These are phyloP conservation scores for Brassica carinata DNA, from an alignment of 345 rosid species.

Conservation along the genomic window DNA sequence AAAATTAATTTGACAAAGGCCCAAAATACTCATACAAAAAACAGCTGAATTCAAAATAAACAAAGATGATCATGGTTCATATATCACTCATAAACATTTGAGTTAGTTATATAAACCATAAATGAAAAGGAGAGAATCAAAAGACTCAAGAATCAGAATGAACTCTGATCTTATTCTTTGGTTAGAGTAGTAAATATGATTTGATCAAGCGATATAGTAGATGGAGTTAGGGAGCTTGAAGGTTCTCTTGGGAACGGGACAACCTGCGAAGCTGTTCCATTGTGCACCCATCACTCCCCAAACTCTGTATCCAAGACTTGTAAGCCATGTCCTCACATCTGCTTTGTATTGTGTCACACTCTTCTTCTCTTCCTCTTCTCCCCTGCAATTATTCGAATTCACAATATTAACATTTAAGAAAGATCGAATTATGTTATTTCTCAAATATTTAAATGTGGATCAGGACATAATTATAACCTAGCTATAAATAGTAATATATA, in stretches of 20 bases:
- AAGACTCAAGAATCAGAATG: constrained; percentile 34
- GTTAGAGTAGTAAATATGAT: constrained; percentile 9
- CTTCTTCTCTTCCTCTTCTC: constrained; percentile 55
- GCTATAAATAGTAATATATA: constrained; percentile 27
- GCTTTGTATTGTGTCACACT: constrained; percentile 66
- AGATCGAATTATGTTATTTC: neutral
- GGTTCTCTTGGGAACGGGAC: constrained; percentile 64
- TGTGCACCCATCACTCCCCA: constrained; percentile 84
- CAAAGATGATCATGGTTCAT: constrained; percentile 29
- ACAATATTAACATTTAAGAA: neutral
- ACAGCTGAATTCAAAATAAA: constrained; percentile 1
- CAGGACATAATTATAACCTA: neutral
- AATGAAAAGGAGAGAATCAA: neutral
- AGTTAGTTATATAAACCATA: constrained; percentile 4
- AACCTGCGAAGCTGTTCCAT: constrained; percentile 76
- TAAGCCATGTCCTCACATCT: constrained; percentile 50
- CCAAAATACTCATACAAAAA: constrained; percentile 20
- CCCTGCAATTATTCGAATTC: constrained; percentile 41
- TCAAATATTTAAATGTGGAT: neutral
- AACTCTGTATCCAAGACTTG: constrained; percentile 63
- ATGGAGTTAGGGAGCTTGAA: constrained; percentile 94
- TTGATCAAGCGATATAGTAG: constrained; percentile 51
- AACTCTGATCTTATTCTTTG: constrained; percentile 29
- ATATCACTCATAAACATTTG: constrained; percentile 17
- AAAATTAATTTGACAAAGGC: constrained; percentile 34